These are phyloP conservation scores for Cercospora sp. DNA, from an alignment of 2,329 filamentous ascomycete genomes.

Conservation along the genomic window DNA sequence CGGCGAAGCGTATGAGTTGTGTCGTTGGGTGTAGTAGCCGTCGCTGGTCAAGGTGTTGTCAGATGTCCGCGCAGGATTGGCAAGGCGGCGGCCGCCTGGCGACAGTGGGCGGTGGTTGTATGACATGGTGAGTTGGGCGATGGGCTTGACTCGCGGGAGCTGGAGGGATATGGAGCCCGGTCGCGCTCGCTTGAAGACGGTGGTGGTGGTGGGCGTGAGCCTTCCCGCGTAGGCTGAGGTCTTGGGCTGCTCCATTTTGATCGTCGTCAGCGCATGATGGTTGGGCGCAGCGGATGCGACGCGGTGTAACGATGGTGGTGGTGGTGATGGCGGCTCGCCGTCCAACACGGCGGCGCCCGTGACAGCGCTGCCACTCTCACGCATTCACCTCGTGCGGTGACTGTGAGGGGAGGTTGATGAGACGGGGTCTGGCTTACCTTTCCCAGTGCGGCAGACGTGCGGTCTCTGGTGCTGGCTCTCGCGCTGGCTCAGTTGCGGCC, in stretches of 20 bases:
- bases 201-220: conserved; percentile 4
- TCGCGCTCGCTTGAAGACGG: conserved; percentile 18
- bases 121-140: conserved; percentile 36
- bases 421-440: conserved; percentile 11
- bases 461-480: conserved; percentile 6
- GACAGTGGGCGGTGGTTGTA: conserved; percentile 39
- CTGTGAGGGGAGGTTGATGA: neutral
- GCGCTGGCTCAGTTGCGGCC: conserved; percentile 5
- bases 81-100: conserved; percentile 39
- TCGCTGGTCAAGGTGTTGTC: conserved; percentile 37
- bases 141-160: conserved; percentile 28
- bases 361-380: neutral
- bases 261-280: conserved; percentile 21
- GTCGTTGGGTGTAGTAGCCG: conserved; percentile 32
- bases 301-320: conserved; percentile 16
- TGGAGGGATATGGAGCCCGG: conserved; percentile 22
- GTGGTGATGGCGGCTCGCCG: neutral
- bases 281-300: neutral
- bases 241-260: conserved; percentile 22
- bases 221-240: conserved; percentile 13
- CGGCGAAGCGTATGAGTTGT: conserved; percentile 37
- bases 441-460: conserved; percentile 2
- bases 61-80: conserved; percentile 36
- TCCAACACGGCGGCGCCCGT: neutral
- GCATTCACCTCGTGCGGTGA: neutral